phyloP scores from a whole-genome alignment of 2,329 filamentous ascomycete species.

The Claviceps maximensis region DNA sequence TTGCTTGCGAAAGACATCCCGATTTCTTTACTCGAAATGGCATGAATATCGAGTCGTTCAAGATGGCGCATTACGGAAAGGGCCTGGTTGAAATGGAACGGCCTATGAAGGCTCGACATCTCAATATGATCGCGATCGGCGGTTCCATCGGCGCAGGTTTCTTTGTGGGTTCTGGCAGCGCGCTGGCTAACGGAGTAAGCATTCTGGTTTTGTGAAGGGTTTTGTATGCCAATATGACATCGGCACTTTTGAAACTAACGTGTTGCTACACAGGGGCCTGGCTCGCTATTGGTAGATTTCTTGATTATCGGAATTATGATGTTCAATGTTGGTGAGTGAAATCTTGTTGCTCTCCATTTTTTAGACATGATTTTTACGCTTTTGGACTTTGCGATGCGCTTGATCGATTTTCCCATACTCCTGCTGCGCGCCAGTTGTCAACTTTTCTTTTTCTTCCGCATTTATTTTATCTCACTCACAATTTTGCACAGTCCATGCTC shows the following conservation, averaged over 20 bases:
- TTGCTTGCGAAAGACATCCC: slow-evolving; percentile 13
- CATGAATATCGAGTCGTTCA: slow-evolving; percentile 25
- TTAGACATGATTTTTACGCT: background rate
- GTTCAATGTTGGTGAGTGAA: slow-evolving; percentile 35
- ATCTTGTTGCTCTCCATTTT: background rate
- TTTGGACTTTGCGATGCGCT: too few relatives aligned
- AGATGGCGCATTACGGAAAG: slow-evolving; percentile 19
- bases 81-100: slow-evolving; percentile 25
- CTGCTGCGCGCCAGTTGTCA: background rate
- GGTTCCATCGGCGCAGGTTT: slow-evolving; percentile 44
- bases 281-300: slow-evolving; percentile 33
- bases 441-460: background rate
- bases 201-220: background rate
- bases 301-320: slow-evolving; percentile 46
- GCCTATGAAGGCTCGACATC: slow-evolving; percentile 38
- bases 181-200: slow-evolving; percentile 32
- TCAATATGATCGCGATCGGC: slow-evolving; percentile 46
- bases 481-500: slow-evolving; percentile 31
- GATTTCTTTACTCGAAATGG: slow-evolving; percentile 24
- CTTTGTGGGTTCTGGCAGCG: slow-evolving; percentile 45
- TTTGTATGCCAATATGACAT: background rate
- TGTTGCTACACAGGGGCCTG: slow-evolving; percentile 22
- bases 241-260: background rate
- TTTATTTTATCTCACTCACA: too few relatives aligned
- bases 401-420: background rate